phyloP scores from a whole-genome alignment of 2,329 filamentous ascomycete genomes.

The Scytalidium lignicola region DNA sequence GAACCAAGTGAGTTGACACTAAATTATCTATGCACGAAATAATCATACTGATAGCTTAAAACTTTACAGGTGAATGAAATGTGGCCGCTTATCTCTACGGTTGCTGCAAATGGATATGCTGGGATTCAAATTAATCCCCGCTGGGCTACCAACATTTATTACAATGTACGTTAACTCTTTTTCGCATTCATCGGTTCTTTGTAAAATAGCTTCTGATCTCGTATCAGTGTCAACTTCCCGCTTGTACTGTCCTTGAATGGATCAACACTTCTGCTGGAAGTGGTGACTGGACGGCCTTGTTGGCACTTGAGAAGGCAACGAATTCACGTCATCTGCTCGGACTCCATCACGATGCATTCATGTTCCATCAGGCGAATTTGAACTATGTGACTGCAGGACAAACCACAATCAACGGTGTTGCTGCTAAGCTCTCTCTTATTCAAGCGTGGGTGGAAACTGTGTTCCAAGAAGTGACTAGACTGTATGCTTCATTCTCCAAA shows the following conservation, averaged over 20 bases:
- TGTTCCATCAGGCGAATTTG: constrained; percentile 58
- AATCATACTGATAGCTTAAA: constrained; percentile 36
- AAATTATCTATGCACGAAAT: constrained; percentile 32
- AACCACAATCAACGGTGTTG: constrained; percentile 21
- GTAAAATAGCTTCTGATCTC: background rate
- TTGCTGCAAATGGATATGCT: constrained; percentile 45
- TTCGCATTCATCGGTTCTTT: too few species aligned
- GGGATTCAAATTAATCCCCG: constrained; percentile 54
- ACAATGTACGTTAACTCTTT: constrained; percentile 43
- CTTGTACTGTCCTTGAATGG: constrained; percentile 55
- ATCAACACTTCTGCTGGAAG: constrained; percentile 50
- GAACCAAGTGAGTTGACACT: constrained; percentile 46
- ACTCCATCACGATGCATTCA: constrained; percentile 32
- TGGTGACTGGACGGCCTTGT: constrained; percentile 47
- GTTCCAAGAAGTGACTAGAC: constrained; percentile 19
- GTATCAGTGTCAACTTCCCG: constrained; percentile 50
- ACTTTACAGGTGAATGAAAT: constrained; percentile 28
- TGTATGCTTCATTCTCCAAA: constrained; percentile 19
- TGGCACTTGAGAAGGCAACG: constrained; percentile 44
- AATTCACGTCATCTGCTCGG: constrained; percentile 53
- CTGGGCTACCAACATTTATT: constrained; percentile 59
- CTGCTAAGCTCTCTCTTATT: constrained; percentile 18
- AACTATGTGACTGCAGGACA: constrained; percentile 40
- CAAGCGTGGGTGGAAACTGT: constrained; percentile 27
- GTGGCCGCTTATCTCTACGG: constrained; percentile 50